Evolutionary conservation across 116 monocot genomes (phyloP).

Genomic region (Dioscorea cayenensis): DNA sequence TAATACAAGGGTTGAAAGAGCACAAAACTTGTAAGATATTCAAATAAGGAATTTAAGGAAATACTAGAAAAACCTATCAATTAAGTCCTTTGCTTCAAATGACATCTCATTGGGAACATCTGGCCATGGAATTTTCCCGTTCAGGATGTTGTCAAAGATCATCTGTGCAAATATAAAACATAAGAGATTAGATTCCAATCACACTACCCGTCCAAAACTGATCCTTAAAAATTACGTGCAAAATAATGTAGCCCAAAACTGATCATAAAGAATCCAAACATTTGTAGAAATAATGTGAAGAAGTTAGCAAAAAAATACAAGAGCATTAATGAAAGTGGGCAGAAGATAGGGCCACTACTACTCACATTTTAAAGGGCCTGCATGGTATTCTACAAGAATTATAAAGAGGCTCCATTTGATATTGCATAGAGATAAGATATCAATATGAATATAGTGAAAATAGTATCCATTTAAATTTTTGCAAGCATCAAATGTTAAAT

Average conservation of each 20-base stretch:
- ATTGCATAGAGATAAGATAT: background rate
- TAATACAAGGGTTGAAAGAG: too few species aligned
- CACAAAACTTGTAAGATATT: too few species aligned
- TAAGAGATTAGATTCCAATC: background rate
- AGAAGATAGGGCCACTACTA: too few species aligned
- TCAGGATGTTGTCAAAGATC: slow-evolving; percentile 82
- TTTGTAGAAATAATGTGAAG: too few species aligned
- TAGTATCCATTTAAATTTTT: background rate
- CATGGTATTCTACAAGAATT: background rate
- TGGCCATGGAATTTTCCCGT: slow-evolving; percentile 76
- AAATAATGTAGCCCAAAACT: background rate
- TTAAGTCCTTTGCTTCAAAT: slow-evolving; percentile 65
- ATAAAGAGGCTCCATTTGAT: background rate
- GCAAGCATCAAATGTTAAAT: too few species aligned
- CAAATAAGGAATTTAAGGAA: background rate
- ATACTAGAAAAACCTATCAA: slow-evolving; percentile 51
- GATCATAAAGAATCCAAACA: background rate
- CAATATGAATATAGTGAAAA: background rate
- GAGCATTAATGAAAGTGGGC: too few species aligned
- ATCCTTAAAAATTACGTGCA: too few species aligned
- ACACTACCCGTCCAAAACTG: background rate
- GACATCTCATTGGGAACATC: slow-evolving; percentile 64
- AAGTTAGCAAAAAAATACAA: background rate
- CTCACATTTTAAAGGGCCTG: too few species aligned
- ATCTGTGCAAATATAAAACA: slow-evolving; percentile 37